phyloP scores from a whole-genome alignment of 164 flowering plant species.

The Amborella trichopoda region DNA sequence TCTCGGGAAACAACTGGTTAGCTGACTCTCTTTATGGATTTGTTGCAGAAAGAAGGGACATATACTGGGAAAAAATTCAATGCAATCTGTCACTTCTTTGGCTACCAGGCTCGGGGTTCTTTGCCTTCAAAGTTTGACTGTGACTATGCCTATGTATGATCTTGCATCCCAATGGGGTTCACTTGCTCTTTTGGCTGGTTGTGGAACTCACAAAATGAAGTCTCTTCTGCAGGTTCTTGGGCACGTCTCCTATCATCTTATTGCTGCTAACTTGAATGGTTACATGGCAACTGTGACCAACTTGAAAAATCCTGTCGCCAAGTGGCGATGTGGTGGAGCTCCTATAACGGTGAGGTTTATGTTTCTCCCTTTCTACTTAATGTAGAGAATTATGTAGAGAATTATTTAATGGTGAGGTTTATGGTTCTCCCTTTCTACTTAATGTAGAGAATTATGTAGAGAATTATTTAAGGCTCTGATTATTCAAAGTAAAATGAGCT shows the following conservation, averaged over 20 bases:
- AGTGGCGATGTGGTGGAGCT: conserved; percentile 98
- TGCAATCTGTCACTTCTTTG: conserved; percentile 98
- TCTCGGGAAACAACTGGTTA: too few species aligned
- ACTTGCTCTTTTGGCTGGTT: too few species aligned
- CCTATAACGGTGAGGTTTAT: conserved; percentile 85
- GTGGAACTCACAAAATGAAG: too few species aligned
- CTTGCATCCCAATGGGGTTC: conserved; percentile 1
- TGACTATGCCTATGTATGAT: conserved; percentile 91
- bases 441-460: too few species aligned
- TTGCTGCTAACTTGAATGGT: conserved; percentile 96
- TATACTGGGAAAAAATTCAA: conserved; percentile 97
- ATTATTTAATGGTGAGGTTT: too few species aligned
- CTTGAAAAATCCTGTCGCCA: conserved; percentile 83
- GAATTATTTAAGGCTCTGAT: too few species aligned
- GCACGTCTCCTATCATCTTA: conserved; percentile 80
- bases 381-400: too few species aligned
- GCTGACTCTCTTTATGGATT: neutral
- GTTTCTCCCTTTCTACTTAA: too few species aligned
- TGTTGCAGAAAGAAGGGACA: conserved; percentile 86
- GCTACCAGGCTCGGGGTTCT: conserved; percentile 98
- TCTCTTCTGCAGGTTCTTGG: conserved; percentile 75
- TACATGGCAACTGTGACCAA: conserved; percentile 93
- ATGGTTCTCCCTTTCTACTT: too few species aligned
- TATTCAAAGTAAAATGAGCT: too few species aligned
- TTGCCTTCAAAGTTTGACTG: conserved; percentile 96